Percentiles rank a stretch among this genome's conserved stretches.
Evolutionary conservation across 345 rosid species (phyloP).

Genomic region (Citrus cavaleriei): DNA sequence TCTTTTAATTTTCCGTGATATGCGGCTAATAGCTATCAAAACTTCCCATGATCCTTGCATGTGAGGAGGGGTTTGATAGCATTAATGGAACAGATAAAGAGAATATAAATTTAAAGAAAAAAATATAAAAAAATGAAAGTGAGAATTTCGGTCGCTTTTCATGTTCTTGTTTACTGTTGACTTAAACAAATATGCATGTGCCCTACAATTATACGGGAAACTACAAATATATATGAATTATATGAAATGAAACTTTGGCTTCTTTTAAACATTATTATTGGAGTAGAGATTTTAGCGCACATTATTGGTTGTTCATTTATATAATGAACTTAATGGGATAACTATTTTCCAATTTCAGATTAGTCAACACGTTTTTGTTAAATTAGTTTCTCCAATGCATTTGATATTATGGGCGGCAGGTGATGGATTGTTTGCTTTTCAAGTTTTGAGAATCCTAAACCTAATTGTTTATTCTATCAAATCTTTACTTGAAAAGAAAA

Average conservation of each 20-base stretch:
- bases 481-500: not conserved
- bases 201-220: not conserved
- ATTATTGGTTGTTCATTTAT: not conserved
- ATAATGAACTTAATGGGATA: not conserved
- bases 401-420: conserved; percentile 14
- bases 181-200: conserved; percentile 18
- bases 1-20: conserved; percentile 33
- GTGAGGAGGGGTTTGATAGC: conserved; percentile 37
- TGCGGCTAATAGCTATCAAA: conserved; percentile 55
- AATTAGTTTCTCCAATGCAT: conserved; percentile 1
- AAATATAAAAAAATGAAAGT: conserved; percentile 3
- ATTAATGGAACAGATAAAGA: not conserved
- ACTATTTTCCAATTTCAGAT: not conserved
- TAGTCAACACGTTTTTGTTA: conserved; percentile 27
- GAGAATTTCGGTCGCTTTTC: conserved; percentile 37
- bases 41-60: conserved; percentile 67
- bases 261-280: not conserved
- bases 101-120: not conserved
- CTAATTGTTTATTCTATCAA: not conserved
- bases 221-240: not conserved
- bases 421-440: not conserved
- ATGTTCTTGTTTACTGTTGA: conserved; percentile 23
- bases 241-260: not conserved
- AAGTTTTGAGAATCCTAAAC: not conserved
- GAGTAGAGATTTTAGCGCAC: conserved; percentile 2